Evolutionary conservation across 2,329 filamentous ascomycete species (phyloP), one percentile per base, ranked within the genome.

Genomic region (Chaetomiaceae sp.): DNA sequence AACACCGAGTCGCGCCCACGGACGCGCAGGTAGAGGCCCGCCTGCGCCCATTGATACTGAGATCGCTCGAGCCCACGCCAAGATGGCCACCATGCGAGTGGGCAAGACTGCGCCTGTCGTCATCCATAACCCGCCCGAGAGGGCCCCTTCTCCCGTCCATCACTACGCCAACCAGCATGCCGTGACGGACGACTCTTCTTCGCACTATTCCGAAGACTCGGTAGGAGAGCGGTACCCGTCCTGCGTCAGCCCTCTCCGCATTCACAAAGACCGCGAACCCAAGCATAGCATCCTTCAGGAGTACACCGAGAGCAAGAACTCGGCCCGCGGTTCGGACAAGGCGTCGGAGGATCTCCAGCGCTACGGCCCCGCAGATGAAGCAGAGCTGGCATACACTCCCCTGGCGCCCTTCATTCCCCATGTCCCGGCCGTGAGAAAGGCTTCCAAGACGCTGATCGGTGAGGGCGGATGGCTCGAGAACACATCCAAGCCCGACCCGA

Each of bases 401-500:
- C 20, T 55, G 62, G 42, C 76, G 70, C 53, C 75, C 72, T 3
- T 74, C 73, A n/a, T 50, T 5, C 16, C 45, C 14, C 14, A 44
- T 16, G 62, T 76, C 2, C 66, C 68, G 5, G 63, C 73, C 0
- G 72, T 73, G 44, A 71, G 72, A 2, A 72, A 65, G 43, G 70
- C 71, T 0, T 68, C 68, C 33, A 82, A 82, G 67, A 73, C 67
- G 3, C 63, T 82, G 62, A 74, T 82, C 51, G 78, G 79, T 3
- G 65, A 75, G 3, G 73, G 77, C 42, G 79, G 79, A 19, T 82
- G 78, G 78, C 69, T 82, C 2, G 77, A 81, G 60, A 69, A 70
- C 14, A 74, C 68, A 1, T 53, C 57, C 6, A 62, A 60, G 35
- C 45, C 21, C 6, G 25, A 30, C 5, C 47, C 50, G 16, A 38